phyloP scores from a whole-genome alignment of 306 rosid species.

The Lathyrus aphaca region DNA sequence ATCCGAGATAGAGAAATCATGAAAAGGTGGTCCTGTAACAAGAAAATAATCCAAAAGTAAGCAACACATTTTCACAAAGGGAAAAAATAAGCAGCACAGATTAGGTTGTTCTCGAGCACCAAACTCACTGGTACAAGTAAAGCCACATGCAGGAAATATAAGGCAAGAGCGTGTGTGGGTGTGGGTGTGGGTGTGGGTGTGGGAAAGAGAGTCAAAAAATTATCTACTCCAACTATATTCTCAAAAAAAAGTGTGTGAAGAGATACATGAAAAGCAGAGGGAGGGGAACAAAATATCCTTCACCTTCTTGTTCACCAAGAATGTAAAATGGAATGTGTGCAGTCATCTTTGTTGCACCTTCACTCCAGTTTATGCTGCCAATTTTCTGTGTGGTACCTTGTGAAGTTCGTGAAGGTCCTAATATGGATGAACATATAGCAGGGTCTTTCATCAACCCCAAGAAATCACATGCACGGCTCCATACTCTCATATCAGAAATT shows the following conservation, averaged over 20 bases:
- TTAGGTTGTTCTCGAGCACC: constrained; percentile 22
- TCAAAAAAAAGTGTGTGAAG: background rate
- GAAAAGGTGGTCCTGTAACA: constrained; percentile 84
- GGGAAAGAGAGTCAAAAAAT: constrained; percentile 13
- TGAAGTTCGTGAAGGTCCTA: constrained; percentile 82
- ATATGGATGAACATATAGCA: constrained; percentile 78
- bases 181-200: no score
- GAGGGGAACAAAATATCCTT: constrained; percentile 29
- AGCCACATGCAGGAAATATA: constrained; percentile 18
- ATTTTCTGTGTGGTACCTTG: constrained; percentile 57
- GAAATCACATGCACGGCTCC: constrained; percentile 90
- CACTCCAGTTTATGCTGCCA: constrained; percentile 86
- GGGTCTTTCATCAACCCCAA: constrained; percentile 90
- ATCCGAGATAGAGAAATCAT: constrained; percentile 86
- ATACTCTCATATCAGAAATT: constrained; percentile 81
- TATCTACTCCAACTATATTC: constrained; percentile 11
- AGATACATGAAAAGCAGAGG: constrained; percentile 17
- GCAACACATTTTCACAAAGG: background rate
- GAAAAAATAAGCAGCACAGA: background rate
- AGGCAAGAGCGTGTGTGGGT: background rate
- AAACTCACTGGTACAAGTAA: constrained; percentile 18
- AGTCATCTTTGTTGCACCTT: constrained; percentile 79
- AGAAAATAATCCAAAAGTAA: constrained; percentile 29
- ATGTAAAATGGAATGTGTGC: constrained; percentile 93
- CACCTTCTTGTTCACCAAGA: constrained; percentile 83